Percentiles rank a stretch among this genome's conserved stretches.
phyloP scores from a whole-genome alignment of 768 basidiomycete species.

The Trametes sanguinea region DNA sequence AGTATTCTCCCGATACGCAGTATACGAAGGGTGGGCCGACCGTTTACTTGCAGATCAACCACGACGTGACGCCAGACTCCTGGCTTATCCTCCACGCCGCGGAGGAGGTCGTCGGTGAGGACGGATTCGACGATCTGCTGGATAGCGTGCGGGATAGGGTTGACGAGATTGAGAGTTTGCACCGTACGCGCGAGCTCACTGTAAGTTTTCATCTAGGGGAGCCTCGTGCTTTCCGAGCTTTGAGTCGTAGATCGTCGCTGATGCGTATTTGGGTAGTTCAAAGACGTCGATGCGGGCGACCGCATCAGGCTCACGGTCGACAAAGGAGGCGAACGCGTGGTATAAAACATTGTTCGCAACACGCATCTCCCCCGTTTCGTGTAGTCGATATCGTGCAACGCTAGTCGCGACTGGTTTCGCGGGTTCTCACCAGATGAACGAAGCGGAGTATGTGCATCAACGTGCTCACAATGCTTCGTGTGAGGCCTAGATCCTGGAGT shows the following conservation, averaged over 20 bases:
- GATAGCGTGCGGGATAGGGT: constrained; percentile 74
- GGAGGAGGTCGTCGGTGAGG: constrained; percentile 65
- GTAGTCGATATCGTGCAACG: neutral
- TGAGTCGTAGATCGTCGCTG: neutral
- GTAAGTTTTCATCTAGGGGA: constrained; percentile 39
- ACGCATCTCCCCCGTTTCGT: constrained; percentile 6
- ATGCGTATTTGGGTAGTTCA: constrained; percentile 36
- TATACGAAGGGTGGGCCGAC: neutral
- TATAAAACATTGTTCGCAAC: constrained; percentile 25
- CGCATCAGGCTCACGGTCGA: constrained; percentile 54
- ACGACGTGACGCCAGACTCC: constrained; percentile 81
- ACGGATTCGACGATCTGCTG: constrained; percentile 78
- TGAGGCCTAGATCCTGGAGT: constrained; percentile 11
- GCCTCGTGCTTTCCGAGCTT: neutral
- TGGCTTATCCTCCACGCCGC: constrained; percentile 75
- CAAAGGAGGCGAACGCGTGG: constrained; percentile 49
- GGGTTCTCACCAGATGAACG: neutral
- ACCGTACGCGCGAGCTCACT: constrained; percentile 75
- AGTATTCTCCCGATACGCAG: constrained; percentile 27
- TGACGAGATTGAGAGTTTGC: constrained; percentile 85
- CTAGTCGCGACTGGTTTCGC: neutral
- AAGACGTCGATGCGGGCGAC: constrained; percentile 41
- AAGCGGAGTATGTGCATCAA: neutral
- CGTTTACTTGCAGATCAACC: constrained; percentile 50
- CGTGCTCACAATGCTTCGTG: constrained; percentile 12